phyloP scores from a whole-genome alignment of 345 rosid species.

The Populus simonii region DNA sequence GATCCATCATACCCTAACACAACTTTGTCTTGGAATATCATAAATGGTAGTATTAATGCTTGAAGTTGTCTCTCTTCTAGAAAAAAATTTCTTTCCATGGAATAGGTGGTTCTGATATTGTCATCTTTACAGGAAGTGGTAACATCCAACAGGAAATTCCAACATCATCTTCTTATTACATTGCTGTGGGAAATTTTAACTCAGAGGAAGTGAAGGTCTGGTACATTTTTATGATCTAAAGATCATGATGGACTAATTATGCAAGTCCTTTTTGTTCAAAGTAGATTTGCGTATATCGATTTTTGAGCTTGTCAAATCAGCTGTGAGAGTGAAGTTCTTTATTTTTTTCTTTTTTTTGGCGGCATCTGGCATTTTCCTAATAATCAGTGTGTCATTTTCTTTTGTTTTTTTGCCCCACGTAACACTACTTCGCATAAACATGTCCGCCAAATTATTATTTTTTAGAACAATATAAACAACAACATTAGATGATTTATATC shows the following conservation, averaged over 20 bases:
- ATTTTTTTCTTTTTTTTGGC: background rate
- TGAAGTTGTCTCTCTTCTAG: background rate
- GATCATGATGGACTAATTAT: background rate
- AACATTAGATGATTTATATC: constrained; percentile 4
- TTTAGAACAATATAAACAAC: background rate
- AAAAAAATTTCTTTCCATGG: background rate
- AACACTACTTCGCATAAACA: background rate
- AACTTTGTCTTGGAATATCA: constrained; percentile 60
- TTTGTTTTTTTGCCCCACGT: background rate
- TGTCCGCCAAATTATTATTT: background rate
- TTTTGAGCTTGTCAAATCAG: background rate
- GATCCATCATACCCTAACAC: constrained; percentile 55
- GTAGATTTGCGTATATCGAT: background rate
- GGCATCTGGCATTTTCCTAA: background rate
- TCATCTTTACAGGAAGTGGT: constrained; percentile 43
- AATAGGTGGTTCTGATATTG: constrained; percentile 1
- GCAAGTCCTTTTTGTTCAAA: background rate
- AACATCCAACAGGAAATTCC: constrained; percentile 42
- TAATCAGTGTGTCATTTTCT: background rate
- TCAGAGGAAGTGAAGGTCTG: constrained; percentile 49
- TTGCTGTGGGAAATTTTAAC: constrained; percentile 52
- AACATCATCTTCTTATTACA: constrained; percentile 39
- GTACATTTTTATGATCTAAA: background rate
- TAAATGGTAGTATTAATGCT: constrained; percentile 28
- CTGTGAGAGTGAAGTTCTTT: background rate